Base-by-base conservation (phyloP, 148 eudicot genomes). In the Agrostemma githago region DNA sequence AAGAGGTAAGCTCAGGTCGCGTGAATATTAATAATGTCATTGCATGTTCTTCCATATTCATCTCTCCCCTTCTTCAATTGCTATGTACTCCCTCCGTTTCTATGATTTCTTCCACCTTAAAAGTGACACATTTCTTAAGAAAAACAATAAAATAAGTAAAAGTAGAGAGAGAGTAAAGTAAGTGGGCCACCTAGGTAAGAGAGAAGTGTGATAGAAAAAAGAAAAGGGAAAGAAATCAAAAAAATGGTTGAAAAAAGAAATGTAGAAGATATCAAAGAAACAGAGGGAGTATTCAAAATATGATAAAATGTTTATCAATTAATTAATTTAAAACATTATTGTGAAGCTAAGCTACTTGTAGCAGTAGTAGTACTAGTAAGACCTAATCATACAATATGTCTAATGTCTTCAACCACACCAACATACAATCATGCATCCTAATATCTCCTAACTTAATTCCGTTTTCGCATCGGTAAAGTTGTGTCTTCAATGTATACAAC, bases 1-100 rank as follows among this genome's bases (percentile, higher is more conserved):
- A 76, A 68, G n/a, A 15, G 9, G 70, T 64, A 56, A 64, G 67
- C 71, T 19, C 71, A 64, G 67, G 56, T 19, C 71, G 77, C 71
- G 70, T 74, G 77, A 74, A n/a, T 64, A 26, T 8, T 26, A 26
- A 26, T 26, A 26, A 26, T 26, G 34, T 1, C 34, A 1, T 26
- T 26, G 48, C 5, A 21, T 75, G 40, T 66, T 66, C 67, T 71
- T 75, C 66, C 42, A 68, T 53, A 51, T 70, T 6, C 40, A 70
- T 48, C 43, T 26, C 60, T 51, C 61, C 48, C 42, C 72, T 43
- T 43, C 19, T 75, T 57, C 71, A 57, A n/a, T n/a, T n/a, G n/a
- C n/a, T n/a, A n/a, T n/a, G n/a, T n/a, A n/a, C n/a, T n/a, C n/a
- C n/a, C n/a, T n/a, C n/a, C n/a, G n/a, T n/a, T n/a, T n/a, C n/a